Base-by-base conservation (phyloP, 2,329 filamentous ascomycete species). In the Parascedosporium putredinis region DNA sequence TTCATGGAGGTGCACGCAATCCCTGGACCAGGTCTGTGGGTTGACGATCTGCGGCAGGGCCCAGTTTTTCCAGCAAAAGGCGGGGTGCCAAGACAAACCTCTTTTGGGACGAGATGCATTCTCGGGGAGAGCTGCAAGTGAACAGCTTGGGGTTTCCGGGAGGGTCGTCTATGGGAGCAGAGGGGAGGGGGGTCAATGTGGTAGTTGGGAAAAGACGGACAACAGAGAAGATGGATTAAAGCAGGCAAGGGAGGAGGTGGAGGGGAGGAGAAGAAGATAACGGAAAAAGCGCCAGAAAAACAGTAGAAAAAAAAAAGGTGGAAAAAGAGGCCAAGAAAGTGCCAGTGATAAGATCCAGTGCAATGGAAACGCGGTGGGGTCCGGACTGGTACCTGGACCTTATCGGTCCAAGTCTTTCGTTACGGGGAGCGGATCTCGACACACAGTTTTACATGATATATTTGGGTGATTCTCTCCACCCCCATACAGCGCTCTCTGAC, bases 41-140 rank as follows among this genome's bases (percentile, higher is more conserved):
- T 29, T 14, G 43, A 23, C 5, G 27, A 25, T 20, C 20, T 27
- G 20, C 20, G n/a, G 16, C 36, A 18, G 36, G 36, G 36, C 9
- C 2, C 5, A 23, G 7, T 20, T 20, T 42, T 42, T 20, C 23
- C 12, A 20, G 38, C 18, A 42, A n/a, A n/a, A n/a, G 12, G 16
- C 10, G 38, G 16, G 38, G 38, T 16, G 38, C 20, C 27, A 16
- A 34, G 38, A 64, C 67, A 51, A 52, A 73, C 71, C 66, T 74
- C 71, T 58, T 68, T 72, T 8, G 71, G 71, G 50, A 73, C 63
- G 52, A 74, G 63, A 67, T 71, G 69, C 71, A 74, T 74, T 43
- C 48, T 57, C 36, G 40, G 38, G 33, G 22, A 42, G 36, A 4
- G 18, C 38, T 23, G 16, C 36, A 20, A 16, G 36, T 5, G 12